Base-by-base conservation (phyloP, 2,329 filamentous ascomycete genomes). In the Aspergillus novofumigatus region DNA sequence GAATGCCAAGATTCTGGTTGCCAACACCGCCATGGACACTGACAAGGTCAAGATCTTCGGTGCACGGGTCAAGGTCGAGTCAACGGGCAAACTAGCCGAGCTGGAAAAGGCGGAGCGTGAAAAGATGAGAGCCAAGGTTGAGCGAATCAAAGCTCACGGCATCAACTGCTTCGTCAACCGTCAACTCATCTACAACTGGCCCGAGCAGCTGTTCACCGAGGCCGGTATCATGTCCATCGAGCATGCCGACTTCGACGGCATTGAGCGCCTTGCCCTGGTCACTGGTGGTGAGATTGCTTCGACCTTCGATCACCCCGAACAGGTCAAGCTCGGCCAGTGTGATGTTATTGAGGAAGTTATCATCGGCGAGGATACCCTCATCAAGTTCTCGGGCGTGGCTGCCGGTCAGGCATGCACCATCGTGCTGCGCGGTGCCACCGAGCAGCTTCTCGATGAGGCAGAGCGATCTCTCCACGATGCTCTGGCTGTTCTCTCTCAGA, bases 161-260 rank as follows among this genome's bases (percentile, higher is more conserved):
- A 97, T 99, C 80, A 99, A 99, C 84, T 97, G 94, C 83, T 99
- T 99, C 77, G 96, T 99, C 77, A 99, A 99, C 84, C 84, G 94
- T 67, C 94, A 99, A 77, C 86, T 99, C 62, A 99, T 99, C 79
- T 99, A 99, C 84, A 99, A 99, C 83, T 99, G 94, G 94, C 94
- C 94, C 5, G 94, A 99, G 78, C 94, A 99, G 79, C 88, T 99
- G 49, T 99, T 99, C 72, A 92, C 93, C 38, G 94, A 99, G 75
- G 93, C 92, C 7, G 94, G 94, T 61, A 97, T 99, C 77, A 90
- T 96, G 82, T 96, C 92, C 28, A 99, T 99, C 67, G 94, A 99
- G 80, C 94, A 99, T 75, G 94, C 94, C 64, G 94, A 99, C 78
- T 99, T 99, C 71, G 94, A 99, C 72, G 94, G 94, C 63, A 95